Conservation (phyloP, 1,284 basidiomycete genomes). For the Leccinum griseonigrum region DNA sequence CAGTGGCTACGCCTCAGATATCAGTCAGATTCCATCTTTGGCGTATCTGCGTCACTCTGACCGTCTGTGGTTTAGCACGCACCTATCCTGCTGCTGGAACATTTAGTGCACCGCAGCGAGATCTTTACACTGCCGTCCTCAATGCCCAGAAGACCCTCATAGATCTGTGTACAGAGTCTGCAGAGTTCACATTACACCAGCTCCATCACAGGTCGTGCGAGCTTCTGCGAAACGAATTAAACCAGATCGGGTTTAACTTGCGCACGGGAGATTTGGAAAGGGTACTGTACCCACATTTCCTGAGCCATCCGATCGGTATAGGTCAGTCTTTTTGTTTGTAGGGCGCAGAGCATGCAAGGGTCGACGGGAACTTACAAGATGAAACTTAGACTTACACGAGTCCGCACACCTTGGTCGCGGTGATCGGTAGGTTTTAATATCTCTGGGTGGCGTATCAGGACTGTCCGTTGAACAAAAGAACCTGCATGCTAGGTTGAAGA, state of each 20-base stretch:
- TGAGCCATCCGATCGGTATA: slow-evolving; percentile 85
- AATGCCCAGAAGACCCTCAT: slow-evolving; percentile 73
- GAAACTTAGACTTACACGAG: slow-evolving; percentile 72
- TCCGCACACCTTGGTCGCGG: slow-evolving; percentile 52
- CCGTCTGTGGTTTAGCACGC: slow-evolving; percentile 52
- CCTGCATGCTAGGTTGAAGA: slow-evolving; percentile 46
- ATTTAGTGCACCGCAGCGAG: slow-evolving; percentile 81
- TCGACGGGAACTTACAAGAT: slow-evolving; percentile 17
- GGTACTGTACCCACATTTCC: slow-evolving; percentile 81
- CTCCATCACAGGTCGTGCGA: slow-evolving; percentile 79
- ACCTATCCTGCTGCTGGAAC: slow-evolving; percentile 85
- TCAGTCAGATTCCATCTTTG: slow-evolving; percentile 54
- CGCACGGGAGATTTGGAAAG: slow-evolving; percentile 67
- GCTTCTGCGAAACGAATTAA: slow-evolving; percentile 71
- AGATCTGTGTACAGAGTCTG: slow-evolving; percentile 55
- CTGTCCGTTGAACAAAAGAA: slow-evolving; percentile 13
- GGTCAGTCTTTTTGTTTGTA: slow-evolving; percentile 42
- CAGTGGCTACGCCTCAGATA: slow-evolving; percentile 94
- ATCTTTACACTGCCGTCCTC: slow-evolving; percentile 87
- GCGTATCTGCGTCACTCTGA: slow-evolving; percentile 8
- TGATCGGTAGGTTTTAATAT: slow-evolving; percentile 34
- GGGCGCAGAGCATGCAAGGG: slow-evolving; percentile 4
- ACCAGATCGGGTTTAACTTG: slow-evolving; percentile 79
- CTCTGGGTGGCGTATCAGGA: slow-evolving; percentile 5
- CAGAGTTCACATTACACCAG: slow-evolving; percentile 63